These are phyloP conservation scores for Cornus kousa DNA, from an alignment of 148 eudicot species.

Conservation along the genomic window DNA sequence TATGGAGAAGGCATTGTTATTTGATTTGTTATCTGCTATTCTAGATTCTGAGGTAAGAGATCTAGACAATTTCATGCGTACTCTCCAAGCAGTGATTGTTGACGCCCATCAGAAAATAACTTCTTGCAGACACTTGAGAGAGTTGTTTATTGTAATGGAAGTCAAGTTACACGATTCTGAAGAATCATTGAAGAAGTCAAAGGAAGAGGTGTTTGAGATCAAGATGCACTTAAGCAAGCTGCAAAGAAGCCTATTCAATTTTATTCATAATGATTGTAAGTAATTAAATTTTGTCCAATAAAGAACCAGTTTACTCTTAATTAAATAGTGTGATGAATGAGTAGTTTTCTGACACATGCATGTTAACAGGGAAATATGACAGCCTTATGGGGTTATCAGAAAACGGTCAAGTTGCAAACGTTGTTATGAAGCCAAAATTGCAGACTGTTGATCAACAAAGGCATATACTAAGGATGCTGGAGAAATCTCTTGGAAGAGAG, in stretches of 20 bases:
- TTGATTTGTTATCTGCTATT: slow-evolving; percentile 60
- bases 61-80: slow-evolving; percentile 45
- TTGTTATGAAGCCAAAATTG: slow-evolving; percentile 32
- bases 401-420: slow-evolving; percentile 14
- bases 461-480: slow-evolving; percentile 68
- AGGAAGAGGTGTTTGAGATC: slow-evolving; percentile 58
- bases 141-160: slow-evolving; percentile 32
- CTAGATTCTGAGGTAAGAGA: slow-evolving; percentile 64
- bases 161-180: slow-evolving; percentile 54
- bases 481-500: slow-evolving; percentile 70
- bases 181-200: slow-evolving; percentile 50
- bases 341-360: slow-evolving; percentile 16
- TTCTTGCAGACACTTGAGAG: slow-evolving; percentile 34
- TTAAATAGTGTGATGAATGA: neutral
- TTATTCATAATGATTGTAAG: slow-evolving; percentile 46
- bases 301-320: neutral
- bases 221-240: slow-evolving; percentile 55
- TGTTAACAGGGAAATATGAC: slow-evolving; percentile 40
- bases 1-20: slow-evolving; percentile 50
- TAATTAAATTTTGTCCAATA: slow-evolving; percentile 10
- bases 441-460: slow-evolving; percentile 45
- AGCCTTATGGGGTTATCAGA: slow-evolving; percentile 16
- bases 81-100: slow-evolving; percentile 36
- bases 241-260: slow-evolving; percentile 39
- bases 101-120: slow-evolving; percentile 38